Evolutionary conservation across 1,284 basidiomycete species (phyloP), one percentile per base, ranked within the genome.

Genomic region (Porogramme epimiltina): DNA sequence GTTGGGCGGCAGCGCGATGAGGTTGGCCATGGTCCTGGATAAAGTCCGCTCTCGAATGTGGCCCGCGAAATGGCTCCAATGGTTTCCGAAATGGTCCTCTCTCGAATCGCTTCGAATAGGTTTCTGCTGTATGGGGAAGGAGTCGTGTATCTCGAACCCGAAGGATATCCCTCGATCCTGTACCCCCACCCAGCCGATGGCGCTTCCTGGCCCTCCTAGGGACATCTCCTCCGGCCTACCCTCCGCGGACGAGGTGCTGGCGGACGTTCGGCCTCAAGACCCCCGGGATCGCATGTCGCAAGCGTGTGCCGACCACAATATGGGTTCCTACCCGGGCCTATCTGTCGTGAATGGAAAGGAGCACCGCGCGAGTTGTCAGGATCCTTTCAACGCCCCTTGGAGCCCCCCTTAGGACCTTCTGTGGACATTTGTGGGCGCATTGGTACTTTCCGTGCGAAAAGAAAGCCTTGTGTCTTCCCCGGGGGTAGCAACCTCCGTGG

Each of bases 1-100:
- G 66, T 50, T 69, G 67, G 67, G 61, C n/a, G n/a, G n/a, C n/a
- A n/a, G n/a, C 62, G 49, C 67, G 67, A 57, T 67, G 62, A 67
- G 62, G 38, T 52, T 42, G 54, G 58, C 61, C 61, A 49, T 52
- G 55, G 49, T 55, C 40, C 58, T 51, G 56, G 58, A 49, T 58
- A 26, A 46, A 45, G 47, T 51, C 56, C 54, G 52, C 52, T 25
- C 47, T 36, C 55, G 47, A 37, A 53, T 54, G 46, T 56, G 60
- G 58, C 47, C 53, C 61, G 38, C 57, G 58, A 56, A 54, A 52
- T 38, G 52, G 40, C 50, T 37, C 26, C 34, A 45, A 45, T 34
- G 36, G 44, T 47, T 56, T 46, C 52, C 45, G 54, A 62, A 62
- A 31, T 31, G 8, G 46, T 39, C 38, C 38, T 28, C 42, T 64